These are phyloP conservation scores for Castanea sativa DNA, from an alignment of 306 rosid genomes.

Conservation along the genomic window DNA sequence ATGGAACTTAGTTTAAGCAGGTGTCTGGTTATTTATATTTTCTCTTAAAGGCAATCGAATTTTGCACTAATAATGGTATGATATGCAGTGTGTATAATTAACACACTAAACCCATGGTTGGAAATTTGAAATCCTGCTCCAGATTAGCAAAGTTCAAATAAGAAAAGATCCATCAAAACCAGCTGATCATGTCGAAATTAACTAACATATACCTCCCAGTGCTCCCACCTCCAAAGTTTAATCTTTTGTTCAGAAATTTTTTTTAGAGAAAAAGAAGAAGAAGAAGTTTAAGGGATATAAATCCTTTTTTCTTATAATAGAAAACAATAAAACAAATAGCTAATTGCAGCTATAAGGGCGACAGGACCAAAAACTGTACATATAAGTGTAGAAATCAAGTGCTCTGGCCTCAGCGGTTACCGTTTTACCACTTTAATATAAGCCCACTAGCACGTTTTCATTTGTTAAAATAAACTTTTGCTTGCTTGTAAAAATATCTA, in stretches of 20 bases:
- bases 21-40: too few relatives aligned
- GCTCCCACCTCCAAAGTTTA: not conserved
- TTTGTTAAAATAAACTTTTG: not conserved
- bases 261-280: too few relatives aligned
- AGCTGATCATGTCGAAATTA: not conserved
- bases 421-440: too few relatives aligned
- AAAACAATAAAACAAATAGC: too few relatives aligned
- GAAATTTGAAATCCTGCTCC: not conserved
- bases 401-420: too few relatives aligned
- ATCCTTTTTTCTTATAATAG: too few relatives aligned
- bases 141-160: not conserved
- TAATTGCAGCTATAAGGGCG: too few relatives aligned
- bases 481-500: not conserved
- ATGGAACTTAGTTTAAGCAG: too few relatives aligned
- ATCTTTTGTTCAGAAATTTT: not conserved
- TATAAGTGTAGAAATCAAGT: too few relatives aligned
- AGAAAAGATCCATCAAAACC: not conserved
- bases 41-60: not conserved
- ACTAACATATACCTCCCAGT: not conserved
- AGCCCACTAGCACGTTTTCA: too few relatives aligned
- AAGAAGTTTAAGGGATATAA: too few relatives aligned
- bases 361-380: too few relatives aligned
- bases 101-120: not conserved
- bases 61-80: not conserved
- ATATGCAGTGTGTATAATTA: not conserved